A percentile compares a stretch with the other conserved stretches of the same genome.
phyloP scores from a whole-genome alignment of 441 rosid genomes.

The Isatis lusitanica region DNA sequence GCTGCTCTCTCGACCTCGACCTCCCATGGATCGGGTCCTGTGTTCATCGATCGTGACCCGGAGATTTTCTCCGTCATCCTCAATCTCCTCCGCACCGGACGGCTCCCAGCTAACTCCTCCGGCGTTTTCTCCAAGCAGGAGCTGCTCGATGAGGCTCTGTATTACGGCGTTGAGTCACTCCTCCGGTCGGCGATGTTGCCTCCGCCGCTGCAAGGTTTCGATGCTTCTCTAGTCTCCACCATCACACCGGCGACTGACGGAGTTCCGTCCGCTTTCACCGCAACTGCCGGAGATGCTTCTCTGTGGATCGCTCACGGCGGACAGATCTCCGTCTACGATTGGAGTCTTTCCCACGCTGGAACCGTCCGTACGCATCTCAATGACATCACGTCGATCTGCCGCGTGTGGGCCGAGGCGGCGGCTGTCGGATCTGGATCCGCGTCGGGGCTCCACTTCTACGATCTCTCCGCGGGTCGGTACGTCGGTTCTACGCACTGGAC shows the following conservation, averaged over 20 bases:
- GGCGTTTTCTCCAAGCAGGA: constrained; percentile 73
- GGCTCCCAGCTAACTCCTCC: constrained; percentile 63
- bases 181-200: constrained; percentile 68
- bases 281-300: constrained; percentile 63
- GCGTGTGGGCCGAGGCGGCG: constrained; percentile 62
- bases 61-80: constrained; percentile 85
- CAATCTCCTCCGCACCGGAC: constrained; percentile 71
- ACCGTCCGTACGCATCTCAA: constrained; percentile 81
- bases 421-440: constrained; percentile 65
- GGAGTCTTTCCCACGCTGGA: constrained; percentile 56
- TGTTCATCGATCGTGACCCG: constrained; percentile 93
- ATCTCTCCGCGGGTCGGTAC: constrained; percentile 58
- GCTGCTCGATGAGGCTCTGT: constrained; percentile 82
- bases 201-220: constrained; percentile 64
- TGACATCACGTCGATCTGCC: constrained; percentile 60
- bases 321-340: constrained; percentile 77
- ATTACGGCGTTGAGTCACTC: constrained; percentile 75
- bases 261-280: constrained; percentile 60
- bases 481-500: constrained; percentile 71
- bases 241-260: constrained; percentile 68
- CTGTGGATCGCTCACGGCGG: constrained; percentile 93
- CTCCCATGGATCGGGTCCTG: constrained; percentile 42
- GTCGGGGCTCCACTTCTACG: constrained; percentile 86
- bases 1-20: constrained; percentile 63
- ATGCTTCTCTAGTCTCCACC: constrained; percentile 65